Percentiles rank a stretch among this genome's conserved stretches.
Conservation (phyloP, 768 basidiomycete genomes). For the Suillus sp. region DNA sequence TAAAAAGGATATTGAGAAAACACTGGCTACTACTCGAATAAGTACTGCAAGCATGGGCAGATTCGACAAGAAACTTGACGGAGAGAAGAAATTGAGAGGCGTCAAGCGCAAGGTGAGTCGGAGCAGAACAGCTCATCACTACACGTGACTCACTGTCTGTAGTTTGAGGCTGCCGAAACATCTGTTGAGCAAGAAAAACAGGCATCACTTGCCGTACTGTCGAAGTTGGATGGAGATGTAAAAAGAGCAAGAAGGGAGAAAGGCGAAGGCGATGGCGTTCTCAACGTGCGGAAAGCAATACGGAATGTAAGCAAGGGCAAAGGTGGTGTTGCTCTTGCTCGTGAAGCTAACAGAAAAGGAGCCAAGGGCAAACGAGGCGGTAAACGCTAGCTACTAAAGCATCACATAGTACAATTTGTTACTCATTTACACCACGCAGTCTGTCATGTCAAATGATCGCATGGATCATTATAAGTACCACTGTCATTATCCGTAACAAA, state of each 20-base stretch:
- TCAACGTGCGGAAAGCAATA: conserved; percentile 91
- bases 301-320: conserved; percentile 70
- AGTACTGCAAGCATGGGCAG: conserved; percentile 96
- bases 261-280: conserved; percentile 45
- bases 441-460: neutral
- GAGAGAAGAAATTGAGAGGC: conserved; percentile 86
- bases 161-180: conserved; percentile 87
- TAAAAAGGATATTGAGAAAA: conserved; percentile 74
- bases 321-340: conserved; percentile 60
- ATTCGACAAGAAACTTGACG: conserved; percentile 88
- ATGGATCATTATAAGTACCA: neutral
- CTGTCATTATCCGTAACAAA: conserved; percentile 7
- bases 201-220: conserved; percentile 71
- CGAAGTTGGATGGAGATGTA: conserved; percentile 70
- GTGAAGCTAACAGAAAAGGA: conserved; percentile 37
- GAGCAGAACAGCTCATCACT: neutral
- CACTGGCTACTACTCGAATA: conserved; percentile 70
- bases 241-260: conserved; percentile 54
- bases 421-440: neutral
- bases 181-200: conserved; percentile 69
- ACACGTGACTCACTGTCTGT: conserved; percentile 10
- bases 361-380: conserved; percentile 32
- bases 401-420: neutral
- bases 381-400: conserved; percentile 21
- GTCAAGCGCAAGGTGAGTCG: conserved; percentile 86